Percentiles rank a stretch among this genome's conserved stretches.
phyloP scores from a whole-genome alignment of 2,329 filamentous ascomycete species.

The Pseudogymnoascus destructans region DNA sequence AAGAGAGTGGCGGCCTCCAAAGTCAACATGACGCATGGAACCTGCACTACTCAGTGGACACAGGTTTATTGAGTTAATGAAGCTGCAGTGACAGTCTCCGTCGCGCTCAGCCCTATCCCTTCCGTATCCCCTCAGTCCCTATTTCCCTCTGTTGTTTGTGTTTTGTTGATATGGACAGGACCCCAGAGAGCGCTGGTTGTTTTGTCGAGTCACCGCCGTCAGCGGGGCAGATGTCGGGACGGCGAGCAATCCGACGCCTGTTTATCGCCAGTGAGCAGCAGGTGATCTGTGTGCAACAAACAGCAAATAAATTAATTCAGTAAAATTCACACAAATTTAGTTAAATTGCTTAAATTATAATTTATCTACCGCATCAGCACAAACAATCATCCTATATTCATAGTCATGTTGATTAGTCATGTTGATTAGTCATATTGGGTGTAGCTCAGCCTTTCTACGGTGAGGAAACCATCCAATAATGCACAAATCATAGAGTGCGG shows the following conservation, averaged over 20 bases:
- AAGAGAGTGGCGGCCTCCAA: slow-evolving; percentile 1
- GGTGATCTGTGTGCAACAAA: not conserved
- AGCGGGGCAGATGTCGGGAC: slow-evolving; percentile 1
- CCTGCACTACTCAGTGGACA: not conserved
- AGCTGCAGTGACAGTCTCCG: not conserved
- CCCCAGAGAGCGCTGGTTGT: slow-evolving; percentile 1
- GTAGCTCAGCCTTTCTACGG: not conserved
- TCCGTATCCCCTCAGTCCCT: not conserved
- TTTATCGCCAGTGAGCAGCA: not conserved
- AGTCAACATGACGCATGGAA: not conserved
- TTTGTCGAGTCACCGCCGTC: slow-evolving; percentile 1
- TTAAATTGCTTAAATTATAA: not conserved
- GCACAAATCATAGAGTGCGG: not conserved
- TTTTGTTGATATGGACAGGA: slow-evolving; percentile 4
- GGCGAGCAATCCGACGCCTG: slow-evolving; percentile 5
- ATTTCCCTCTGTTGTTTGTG: not conserved
- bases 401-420: not conserved
- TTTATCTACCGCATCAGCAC: not conserved
- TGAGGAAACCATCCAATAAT: not conserved
- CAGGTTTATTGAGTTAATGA: not conserved
- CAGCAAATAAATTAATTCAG: not conserved
- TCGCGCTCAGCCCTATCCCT: not conserved
- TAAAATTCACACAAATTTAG: not conserved
- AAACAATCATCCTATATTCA: not conserved
- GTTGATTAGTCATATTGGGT: not conserved